phyloP scores from a whole-genome alignment of 2,329 filamentous ascomycete species.

The Calonectria pseudoturangicola region DNA sequence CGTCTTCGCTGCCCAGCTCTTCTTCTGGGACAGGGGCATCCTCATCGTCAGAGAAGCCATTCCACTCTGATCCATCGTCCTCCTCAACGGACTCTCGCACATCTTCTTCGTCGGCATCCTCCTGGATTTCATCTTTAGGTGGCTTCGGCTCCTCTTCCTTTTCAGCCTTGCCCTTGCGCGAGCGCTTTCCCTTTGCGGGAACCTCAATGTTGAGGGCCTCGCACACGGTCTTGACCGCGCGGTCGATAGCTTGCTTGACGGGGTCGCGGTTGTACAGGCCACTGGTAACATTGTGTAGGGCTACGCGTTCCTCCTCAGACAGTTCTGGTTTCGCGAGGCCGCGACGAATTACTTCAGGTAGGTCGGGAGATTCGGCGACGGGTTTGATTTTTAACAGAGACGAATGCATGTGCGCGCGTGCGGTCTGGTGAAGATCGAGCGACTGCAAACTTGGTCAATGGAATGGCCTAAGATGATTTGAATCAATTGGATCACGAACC shows the following conservation, averaged over 20 bases:
- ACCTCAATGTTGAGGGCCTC: slow-evolving; percentile 67
- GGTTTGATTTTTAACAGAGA: slow-evolving; percentile 73
- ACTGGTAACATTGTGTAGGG: slow-evolving; percentile 77
- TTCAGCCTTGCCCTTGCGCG: slow-evolving; percentile 58
- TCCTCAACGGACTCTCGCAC: slow-evolving; percentile 48
- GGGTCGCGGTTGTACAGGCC: slow-evolving; percentile 71
- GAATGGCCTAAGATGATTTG: neutral
- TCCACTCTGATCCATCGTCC: slow-evolving; percentile 59
- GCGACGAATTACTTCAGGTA: slow-evolving; percentile 69
- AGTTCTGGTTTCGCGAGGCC: slow-evolving; percentile 70
- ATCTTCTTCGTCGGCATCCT: slow-evolving; percentile 46
- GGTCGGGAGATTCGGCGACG: slow-evolving; percentile 69
- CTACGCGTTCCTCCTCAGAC: slow-evolving; percentile 69
- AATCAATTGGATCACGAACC: slow-evolving; percentile 57
- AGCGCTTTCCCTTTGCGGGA: slow-evolving; percentile 63
- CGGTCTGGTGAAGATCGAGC: slow-evolving; percentile 75
- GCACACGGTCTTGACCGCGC: slow-evolving; percentile 70
- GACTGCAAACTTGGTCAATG: slow-evolving; percentile 60
- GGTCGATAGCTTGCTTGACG: slow-evolving; percentile 69
- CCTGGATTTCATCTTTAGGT: slow-evolving; percentile 40
- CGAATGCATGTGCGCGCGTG: slow-evolving; percentile 73
- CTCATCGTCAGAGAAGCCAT: slow-evolving; percentile 59
- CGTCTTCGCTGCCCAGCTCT: slow-evolving; percentile 52
- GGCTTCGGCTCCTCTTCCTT: slow-evolving; percentile 55
- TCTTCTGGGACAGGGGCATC: slow-evolving; percentile 43